Base-by-base conservation (phyloP, 768 basidiomycete species). In the Suillus subaureus region DNA sequence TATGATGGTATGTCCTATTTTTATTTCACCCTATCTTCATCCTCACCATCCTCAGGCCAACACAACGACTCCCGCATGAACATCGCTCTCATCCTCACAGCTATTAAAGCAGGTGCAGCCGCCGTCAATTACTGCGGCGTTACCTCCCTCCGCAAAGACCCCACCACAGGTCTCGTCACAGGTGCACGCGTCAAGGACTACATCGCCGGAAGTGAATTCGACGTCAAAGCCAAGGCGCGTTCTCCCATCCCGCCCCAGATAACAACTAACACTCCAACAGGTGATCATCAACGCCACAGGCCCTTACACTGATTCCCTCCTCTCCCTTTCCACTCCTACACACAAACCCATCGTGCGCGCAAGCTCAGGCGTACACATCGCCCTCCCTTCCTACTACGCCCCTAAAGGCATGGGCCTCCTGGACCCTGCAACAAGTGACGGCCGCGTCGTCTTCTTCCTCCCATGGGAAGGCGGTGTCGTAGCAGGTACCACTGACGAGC, bases 31-130 rank as follows among this genome's bases (percentile, higher is more conserved):
- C 18, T 15, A 26, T 45, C 6, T 58, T 52, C 45, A 65, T 65
- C 40, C 15, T 58, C 47, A 47, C 39, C 33, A 23, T 31, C 26
- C 31, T 37, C 58, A 96, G 94, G 96, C 63, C 97, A 98, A 79
- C 97, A 99, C 79, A 99, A 99, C 72, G 97, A 99, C 72, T 91
- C 97, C 1, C 87, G 97, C 16, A 99, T 99, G 97, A 99, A 99
- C 81, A 86, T 97, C 62, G 94, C 97, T 0, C 83, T 99, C 39
- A 85, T 97, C 72, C 89, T 98, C 88, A 97, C 91, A 21, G 97
- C 97, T 6, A 93, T 98, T 52, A 92, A 94, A 72, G 87, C 92
- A 61, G 96, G 96, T 52, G 95, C 96, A 6, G 85, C 85, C 9
- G 90, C 91, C 21, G 88, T 90, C 57, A 99, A 99, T 82, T 93